Evolutionary conservation across 805 yeast genomes (phyloP), one percentile per base, ranked within the genome.

Genomic region (Wickerhamomyces canadensis): DNA sequence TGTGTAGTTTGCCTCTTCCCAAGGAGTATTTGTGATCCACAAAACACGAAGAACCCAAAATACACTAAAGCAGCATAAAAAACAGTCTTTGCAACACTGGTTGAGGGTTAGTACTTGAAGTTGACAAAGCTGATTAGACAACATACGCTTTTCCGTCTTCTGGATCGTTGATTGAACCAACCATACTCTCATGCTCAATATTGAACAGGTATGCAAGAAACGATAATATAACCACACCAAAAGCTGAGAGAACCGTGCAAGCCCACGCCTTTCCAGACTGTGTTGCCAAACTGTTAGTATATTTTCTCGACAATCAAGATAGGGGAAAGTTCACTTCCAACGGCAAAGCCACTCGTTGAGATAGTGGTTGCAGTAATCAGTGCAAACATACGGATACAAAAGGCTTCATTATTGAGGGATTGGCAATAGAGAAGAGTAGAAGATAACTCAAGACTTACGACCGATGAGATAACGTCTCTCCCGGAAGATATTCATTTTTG

Each of bases 81-180:
- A 19, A 91, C 81, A 4, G 98, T 93, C 47, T 76, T 76, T 21
- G 98, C 96, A 27, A 91, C 98, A 22, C 23, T 21, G 7, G 23
- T 21, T 73, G 36, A 35, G 44, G 38, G 21, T 27, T 16, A 27
- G 31, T 27, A 15, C 15, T 14, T 15, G 12, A 16, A 13, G 7
- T 13, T 14, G 12, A 6, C n/a, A 30, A 25, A 19, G 17, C 18
- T 3, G 10, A 31, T 4, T 28, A 32, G 65, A 72, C 23, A 21
- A 21, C 23, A 21, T 21, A 21, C 23, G 93, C 95, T 45, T 78
- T 78, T 13, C 98, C 98, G 57, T 93, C 93, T 49, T 76, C 85
- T 12, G 98, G 98, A 57, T 89, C 96, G 49, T 71, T 79, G 43
- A 78, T 77, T 27, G 96, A 84, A 5, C 98, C 98, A 67, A 88